Evolutionary conservation across 257 asterid genomes (phyloP).

Genomic region (Scutellaria galericulata): DNA sequence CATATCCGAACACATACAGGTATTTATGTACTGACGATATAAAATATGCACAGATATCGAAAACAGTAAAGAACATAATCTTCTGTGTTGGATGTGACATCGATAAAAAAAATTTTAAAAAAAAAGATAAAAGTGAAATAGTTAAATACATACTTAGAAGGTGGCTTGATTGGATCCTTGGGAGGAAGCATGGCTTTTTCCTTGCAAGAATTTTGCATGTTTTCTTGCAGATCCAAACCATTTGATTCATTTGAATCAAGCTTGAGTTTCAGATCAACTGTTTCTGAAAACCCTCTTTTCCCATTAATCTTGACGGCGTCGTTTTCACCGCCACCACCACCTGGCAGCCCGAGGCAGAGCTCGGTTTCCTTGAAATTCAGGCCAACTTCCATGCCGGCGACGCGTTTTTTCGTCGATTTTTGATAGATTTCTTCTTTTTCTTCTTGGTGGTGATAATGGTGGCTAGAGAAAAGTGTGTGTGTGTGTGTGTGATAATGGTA

Average conservation of each 20-base stretch:
- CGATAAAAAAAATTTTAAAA: no score
- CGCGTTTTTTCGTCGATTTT: background rate
- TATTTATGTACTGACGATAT: background rate
- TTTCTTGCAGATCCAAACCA: conserved; percentile 41
- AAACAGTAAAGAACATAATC: background rate
- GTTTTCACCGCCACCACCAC: conserved; percentile 31
- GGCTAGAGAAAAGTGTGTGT: conserved; percentile 16
- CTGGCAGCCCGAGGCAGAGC: conserved; percentile 51
- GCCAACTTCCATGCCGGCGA: conserved; percentile 42
- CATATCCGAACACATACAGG: background rate
- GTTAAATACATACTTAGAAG: conserved; percentile 43
- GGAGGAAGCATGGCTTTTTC: conserved; percentile 43
- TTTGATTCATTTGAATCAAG: conserved; percentile 43
- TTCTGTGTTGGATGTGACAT: no score
- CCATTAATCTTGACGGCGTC: conserved; percentile 38
- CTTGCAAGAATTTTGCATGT: conserved; percentile 36
- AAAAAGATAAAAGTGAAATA: background rate
- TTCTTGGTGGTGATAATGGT: background rate
- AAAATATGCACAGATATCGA: background rate
- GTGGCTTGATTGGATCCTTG: conserved; percentile 58
- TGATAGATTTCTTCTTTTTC: background rate
- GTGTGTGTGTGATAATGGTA: conserved; percentile 20
- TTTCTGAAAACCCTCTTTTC: conserved; percentile 54
- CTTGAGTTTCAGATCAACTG: conserved; percentile 57
- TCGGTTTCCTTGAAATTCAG: conserved; percentile 42